Evolutionary conservation across 192 early-diverging fungal genomes (phyloP).

Genomic region (Podochytrium sp.): DNA sequence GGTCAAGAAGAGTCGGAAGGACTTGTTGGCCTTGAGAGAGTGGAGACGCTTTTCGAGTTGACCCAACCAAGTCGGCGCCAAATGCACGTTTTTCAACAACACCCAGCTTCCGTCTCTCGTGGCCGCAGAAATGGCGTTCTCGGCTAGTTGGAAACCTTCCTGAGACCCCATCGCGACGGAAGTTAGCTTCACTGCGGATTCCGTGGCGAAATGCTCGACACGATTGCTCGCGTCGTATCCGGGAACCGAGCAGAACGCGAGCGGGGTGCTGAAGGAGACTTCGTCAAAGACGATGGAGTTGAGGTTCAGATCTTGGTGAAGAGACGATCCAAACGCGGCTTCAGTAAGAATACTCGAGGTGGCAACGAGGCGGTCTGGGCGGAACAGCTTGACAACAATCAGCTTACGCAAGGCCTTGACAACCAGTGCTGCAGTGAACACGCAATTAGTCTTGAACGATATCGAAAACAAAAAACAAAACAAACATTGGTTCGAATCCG

Average conservation of each 20-base stretch:
- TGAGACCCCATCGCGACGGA: conserved; percentile 98
- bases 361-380: conserved; percentile 86
- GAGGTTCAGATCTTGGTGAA: conserved; percentile 71
- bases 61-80: conserved; percentile 90
- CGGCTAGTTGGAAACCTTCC: conserved; percentile 90
- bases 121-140: conserved; percentile 84
- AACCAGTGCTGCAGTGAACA: conserved; percentile 43
- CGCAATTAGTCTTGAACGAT: conserved; percentile 12
- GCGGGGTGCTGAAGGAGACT: conserved; percentile 71
- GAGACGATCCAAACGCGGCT: conserved; percentile 65
- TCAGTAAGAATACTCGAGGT: conserved; percentile 74
- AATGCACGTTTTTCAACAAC: conserved; percentile 97
- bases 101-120: conserved; percentile 91
- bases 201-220: conserved; percentile 86
- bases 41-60: conserved; percentile 96
- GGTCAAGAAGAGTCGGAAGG: conserved; percentile 95
- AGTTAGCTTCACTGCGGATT: conserved; percentile 59
- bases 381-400: conserved; percentile 80
- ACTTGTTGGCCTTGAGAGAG: conserved; percentile 76
- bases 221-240: conserved; percentile 96
- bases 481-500: conserved; percentile 20
- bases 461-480: background rate
- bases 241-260: conserved; percentile 89
- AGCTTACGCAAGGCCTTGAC: conserved; percentile 73
- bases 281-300: conserved; percentile 73